Conservation (phyloP, 2,329 filamentous ascomycete species). For the Cladosporium sp. region DNA sequence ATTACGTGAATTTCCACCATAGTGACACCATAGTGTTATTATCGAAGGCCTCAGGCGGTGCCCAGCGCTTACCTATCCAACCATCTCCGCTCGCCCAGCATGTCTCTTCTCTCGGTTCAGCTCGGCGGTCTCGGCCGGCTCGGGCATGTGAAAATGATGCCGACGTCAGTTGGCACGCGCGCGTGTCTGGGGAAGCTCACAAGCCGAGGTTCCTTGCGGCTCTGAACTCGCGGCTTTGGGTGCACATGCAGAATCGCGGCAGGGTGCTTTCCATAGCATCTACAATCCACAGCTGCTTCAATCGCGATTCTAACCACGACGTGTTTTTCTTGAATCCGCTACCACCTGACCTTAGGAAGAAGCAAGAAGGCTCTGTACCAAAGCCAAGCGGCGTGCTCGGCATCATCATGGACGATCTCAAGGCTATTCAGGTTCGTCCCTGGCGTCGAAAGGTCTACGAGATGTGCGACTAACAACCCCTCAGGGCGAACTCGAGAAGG, state of each 20-base stretch:
- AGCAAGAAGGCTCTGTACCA: too few species aligned
- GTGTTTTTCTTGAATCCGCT: too few species aligned
- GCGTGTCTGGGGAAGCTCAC: neutral
- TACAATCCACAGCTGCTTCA: neutral
- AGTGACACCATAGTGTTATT: too few species aligned
- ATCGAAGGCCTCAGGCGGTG: too few species aligned
- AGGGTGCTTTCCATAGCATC: neutral
- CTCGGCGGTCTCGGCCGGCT: neutral
- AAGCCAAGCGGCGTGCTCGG: neutral
- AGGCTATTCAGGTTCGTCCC: slow-evolving; percentile 1
- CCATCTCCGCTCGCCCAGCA: neutral
- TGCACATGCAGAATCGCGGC: slow-evolving; percentile 11
- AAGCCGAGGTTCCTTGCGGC: slow-evolving; percentile 8
- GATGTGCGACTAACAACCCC: neutral
- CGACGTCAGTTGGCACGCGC: neutral
- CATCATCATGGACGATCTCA: slow-evolving; percentile 11
- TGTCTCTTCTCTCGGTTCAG: neutral
- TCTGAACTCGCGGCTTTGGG: neutral
- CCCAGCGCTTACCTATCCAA: neutral
- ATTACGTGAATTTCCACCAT: too few species aligned
- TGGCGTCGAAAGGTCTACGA: too few species aligned
- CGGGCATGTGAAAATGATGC: slow-evolving; percentile 8
- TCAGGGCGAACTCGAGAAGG: slow-evolving; percentile 51
- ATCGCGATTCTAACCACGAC: too few species aligned
- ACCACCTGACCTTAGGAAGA: too few species aligned